Percentiles rank a stretch among this genome's conserved stretches.
Conservation (phyloP, 768 basidiomycete species). For the Saitozyma sp. region DNA sequence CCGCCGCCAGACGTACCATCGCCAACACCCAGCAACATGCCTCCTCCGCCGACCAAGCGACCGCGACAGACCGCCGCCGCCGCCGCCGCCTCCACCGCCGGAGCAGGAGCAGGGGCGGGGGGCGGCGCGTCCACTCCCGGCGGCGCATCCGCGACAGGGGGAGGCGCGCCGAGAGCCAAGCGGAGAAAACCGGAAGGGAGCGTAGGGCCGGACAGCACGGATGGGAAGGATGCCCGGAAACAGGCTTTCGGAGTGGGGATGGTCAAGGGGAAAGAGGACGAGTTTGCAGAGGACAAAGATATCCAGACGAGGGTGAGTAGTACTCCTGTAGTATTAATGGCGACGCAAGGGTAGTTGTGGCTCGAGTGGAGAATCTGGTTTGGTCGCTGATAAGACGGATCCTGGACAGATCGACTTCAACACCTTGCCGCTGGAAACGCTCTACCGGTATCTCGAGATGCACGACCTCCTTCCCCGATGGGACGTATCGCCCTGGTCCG, state of each 20-base stretch:
- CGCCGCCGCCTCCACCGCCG: conserved; percentile 5
- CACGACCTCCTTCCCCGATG: conserved; percentile 44
- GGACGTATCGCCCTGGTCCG: conserved; percentile 46
- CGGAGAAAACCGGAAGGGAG: conserved; percentile 30
- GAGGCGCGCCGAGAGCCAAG: conserved; percentile 17
- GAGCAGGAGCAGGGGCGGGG: conserved; percentile 1
- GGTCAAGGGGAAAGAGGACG: neutral
- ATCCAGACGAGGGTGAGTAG: conserved; percentile 27
- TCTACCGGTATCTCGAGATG: conserved; percentile 42
- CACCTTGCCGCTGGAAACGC: conserved; percentile 38
- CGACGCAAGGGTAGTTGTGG: too few relatives aligned
- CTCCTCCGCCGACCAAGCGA: conserved; percentile 28
- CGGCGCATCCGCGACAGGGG: neutral
- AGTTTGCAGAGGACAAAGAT: conserved; percentile 23
- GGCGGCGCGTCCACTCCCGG: neutral
- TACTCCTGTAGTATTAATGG: neutral
- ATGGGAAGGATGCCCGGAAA: conserved; percentile 4
- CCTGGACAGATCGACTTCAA: conserved; percentile 41
- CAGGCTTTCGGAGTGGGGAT: conserved; percentile 6
- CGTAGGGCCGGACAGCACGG: conserved; percentile 9
- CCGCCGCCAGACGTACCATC: conserved; percentile 17
- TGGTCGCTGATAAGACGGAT: neutral
- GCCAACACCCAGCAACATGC: conserved; percentile 23
- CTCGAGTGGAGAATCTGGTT: too few relatives aligned
- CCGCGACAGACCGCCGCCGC: conserved; percentile 20